phyloP scores from a whole-genome alignment of 2,329 filamentous ascomycete genomes.

The Rasamsonia emersonii region DNA sequence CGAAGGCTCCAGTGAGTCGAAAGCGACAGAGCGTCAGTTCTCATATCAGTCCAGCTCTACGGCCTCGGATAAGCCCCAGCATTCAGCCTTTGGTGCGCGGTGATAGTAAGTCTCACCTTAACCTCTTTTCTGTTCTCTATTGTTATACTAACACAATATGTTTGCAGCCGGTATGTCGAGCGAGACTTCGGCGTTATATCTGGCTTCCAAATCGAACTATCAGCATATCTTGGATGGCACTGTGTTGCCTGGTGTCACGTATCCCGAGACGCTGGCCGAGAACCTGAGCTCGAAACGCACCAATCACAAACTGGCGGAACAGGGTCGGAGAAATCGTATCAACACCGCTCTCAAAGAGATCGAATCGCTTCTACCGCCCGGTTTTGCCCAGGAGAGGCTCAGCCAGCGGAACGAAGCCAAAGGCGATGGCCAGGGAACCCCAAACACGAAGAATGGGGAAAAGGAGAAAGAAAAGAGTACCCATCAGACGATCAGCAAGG shows the following conservation, averaged over 20 bases:
- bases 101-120: conserved; percentile 41
- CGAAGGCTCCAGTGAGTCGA: conserved; percentile 46
- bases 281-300: conserved; percentile 94
- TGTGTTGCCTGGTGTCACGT: conserved; percentile 77
- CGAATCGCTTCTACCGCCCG: conserved; percentile 67
- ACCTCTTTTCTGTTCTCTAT: conserved; percentile 15
- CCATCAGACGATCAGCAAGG: conserved; percentile 71
- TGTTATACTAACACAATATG: conserved; percentile 5
- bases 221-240: conserved; percentile 95
- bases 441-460: conserved; percentile 31
- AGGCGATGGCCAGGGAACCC: conserved; percentile 33
- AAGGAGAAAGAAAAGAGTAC: conserved; percentile 36
- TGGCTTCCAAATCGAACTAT: conserved; percentile 95
- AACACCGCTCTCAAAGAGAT: conserved; percentile 91
- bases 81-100: conserved; percentile 84
- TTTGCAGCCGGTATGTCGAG: conserved; percentile 38
- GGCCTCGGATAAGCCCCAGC: conserved; percentile 84
- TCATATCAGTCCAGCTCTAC: conserved; percentile 75
- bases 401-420: conserved; percentile 24
- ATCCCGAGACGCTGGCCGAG: conserved; percentile 82
- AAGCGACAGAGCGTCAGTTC: conserved; percentile 65
- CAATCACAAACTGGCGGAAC: conserved; percentile 95
- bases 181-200: conserved; percentile 59
- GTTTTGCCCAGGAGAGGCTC: conserved; percentile 35
- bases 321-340: conserved; percentile 89